Percentiles rank a stretch among this genome's conserved stretches.
These are phyloP conservation scores for Aspergillus egyptiacus DNA, from an alignment of 495 filamentous ascomycete species.

Conservation along the genomic window DNA sequence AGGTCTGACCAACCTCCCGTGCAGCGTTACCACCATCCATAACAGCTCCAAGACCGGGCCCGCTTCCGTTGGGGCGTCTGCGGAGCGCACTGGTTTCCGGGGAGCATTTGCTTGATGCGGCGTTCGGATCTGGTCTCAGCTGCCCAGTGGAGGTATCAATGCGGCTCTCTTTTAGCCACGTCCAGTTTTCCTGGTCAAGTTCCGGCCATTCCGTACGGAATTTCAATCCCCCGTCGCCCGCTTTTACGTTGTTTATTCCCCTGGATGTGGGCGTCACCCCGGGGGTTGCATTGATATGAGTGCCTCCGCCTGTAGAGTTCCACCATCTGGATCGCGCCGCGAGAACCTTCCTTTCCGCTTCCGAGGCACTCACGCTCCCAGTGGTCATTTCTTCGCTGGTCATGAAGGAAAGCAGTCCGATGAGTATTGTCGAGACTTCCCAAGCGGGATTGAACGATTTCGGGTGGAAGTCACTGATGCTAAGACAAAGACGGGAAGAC, in stretches of 20 bases:
- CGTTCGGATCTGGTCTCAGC: constrained; percentile 41
- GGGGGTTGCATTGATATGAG: constrained; percentile 46
- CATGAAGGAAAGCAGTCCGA: constrained; percentile 94
- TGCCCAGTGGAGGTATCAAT: constrained; percentile 76
- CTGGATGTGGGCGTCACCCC: constrained; percentile 42
- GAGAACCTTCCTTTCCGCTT: constrained; percentile 70
- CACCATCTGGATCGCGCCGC: constrained; percentile 85
- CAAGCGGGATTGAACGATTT: constrained; percentile 98
- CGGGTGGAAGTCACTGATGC: constrained; percentile 94
- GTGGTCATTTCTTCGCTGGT: constrained; percentile 99
- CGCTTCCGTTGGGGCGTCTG: constrained; percentile 60
- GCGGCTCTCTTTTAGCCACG: constrained; percentile 78
- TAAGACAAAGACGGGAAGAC: constrained; percentile 83
- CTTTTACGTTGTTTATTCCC: constrained; percentile 64
- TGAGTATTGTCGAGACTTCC: constrained; percentile 94
- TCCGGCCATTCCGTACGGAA: constrained; percentile 89
- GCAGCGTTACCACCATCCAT: constrained; percentile 69
- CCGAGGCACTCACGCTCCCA: constrained; percentile 74
- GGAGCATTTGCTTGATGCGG: constrained; percentile 38
- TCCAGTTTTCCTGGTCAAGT: constrained; percentile 84
- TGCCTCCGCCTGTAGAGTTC: constrained; percentile 95
- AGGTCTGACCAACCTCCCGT: constrained; percentile 71
- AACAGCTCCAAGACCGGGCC: constrained; percentile 67
- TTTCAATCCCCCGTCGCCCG: constrained; percentile 86
- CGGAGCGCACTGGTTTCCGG: constrained; percentile 63